These are phyloP conservation scores for Colletotrichum caudatum DNA, from an alignment of 2,329 filamentous ascomycete species.

Conservation along the genomic window DNA sequence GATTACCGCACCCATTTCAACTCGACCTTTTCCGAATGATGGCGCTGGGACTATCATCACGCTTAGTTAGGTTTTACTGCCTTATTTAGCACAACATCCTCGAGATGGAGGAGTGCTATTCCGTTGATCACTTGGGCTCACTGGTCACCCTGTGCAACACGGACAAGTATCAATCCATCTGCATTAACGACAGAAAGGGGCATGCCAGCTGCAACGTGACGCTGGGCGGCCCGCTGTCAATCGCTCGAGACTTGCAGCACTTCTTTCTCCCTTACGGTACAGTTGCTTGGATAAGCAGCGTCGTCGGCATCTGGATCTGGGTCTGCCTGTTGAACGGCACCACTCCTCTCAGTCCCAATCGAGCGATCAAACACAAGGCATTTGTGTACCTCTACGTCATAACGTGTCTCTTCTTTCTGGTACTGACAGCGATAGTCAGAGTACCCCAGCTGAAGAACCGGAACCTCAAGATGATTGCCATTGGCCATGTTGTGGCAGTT, in stretches of 20 bases:
- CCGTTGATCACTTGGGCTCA: not conserved
- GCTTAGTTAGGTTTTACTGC: not conserved
- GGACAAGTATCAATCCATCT: constrained; percentile 2
- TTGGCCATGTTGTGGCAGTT: not conserved
- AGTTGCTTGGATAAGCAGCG: not conserved
- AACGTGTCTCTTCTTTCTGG: not conserved
- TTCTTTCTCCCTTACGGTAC: constrained; percentile 15
- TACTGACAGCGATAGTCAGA: not conserved
- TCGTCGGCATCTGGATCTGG: constrained; percentile 9
- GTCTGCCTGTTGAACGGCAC: not conserved
- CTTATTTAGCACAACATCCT: too few relatives aligned
- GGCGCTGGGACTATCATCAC: not conserved
- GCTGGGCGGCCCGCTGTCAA: not conserved
- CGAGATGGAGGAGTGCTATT: constrained; percentile 1
- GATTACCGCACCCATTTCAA: too few relatives aligned
- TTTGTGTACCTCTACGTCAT: not conserved
- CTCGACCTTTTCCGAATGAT: too few relatives aligned
- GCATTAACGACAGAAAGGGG: not conserved
- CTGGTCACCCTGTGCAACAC: not conserved
- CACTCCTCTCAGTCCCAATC: not conserved
- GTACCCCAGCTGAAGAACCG: not conserved
- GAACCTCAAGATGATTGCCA: not conserved
- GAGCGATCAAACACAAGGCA: constrained; percentile 3
- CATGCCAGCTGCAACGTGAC: constrained; percentile 9
- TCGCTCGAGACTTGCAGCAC: not conserved